phyloP scores from a whole-genome alignment of 1,284 basidiomycete genomes.

The Cryptococcus hybrid region DNA sequence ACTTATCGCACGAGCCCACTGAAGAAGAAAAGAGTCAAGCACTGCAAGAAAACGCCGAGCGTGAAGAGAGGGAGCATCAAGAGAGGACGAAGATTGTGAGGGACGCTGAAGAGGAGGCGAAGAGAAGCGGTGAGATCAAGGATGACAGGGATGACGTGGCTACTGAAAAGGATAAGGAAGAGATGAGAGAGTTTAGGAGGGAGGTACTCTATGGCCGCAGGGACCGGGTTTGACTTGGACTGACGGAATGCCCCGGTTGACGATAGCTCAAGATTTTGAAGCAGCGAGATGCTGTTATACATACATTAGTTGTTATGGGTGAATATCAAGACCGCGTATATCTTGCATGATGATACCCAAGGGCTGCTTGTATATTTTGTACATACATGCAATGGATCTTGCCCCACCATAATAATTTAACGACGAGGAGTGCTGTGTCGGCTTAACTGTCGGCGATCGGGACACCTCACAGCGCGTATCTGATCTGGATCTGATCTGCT shows the following conservation, averaged over 20 bases:
- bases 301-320: too few relatives aligned
- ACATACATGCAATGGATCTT: too few relatives aligned
- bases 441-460: too few relatives aligned
- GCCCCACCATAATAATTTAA: too few relatives aligned
- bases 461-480: too few relatives aligned
- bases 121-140: neutral
- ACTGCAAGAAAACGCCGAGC: slow-evolving; percentile 21
- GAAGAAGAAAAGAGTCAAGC: slow-evolving; percentile 25
- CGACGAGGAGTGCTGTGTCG: too few relatives aligned
- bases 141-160: neutral
- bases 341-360: too few relatives aligned
- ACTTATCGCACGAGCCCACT: slow-evolving; percentile 25
- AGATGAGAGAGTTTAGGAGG: slow-evolving; percentile 14
- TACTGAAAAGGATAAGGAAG: slow-evolving; percentile 10
- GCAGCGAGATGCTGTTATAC: neutral
- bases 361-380: too few relatives aligned
- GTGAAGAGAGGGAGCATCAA: slow-evolving; percentile 24
- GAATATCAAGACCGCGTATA: too few relatives aligned
- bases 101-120: slow-evolving; percentile 15
- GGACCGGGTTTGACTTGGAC: slow-evolving; percentile 1
- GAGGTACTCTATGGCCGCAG: slow-evolving; percentile 22
- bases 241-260: neutral
- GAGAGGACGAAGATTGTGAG: slow-evolving; percentile 16
- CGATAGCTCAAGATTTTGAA: neutral
- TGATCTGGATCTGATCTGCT: neutral